Evolutionary conservation across 129 eudicot genomes (phyloP), one percentile per base, ranked within the genome.

Genomic region (Helichrysum umbraculigerum): DNA sequence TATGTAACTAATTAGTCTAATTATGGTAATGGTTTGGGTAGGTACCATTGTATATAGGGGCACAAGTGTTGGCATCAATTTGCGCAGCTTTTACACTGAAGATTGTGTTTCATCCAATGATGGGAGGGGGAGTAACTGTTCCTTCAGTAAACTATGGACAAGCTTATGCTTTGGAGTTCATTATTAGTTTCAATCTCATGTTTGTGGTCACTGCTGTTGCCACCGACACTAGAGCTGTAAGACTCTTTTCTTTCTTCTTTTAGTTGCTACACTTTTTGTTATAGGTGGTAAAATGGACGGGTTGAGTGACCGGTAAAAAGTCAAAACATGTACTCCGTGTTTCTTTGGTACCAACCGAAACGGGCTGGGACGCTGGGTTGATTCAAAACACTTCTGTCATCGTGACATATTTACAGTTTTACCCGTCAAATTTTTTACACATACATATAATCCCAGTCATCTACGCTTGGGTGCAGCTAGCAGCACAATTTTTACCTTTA

Each of bases 201-300:
- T 94, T 94, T 78, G 98, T 94, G 32, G 93, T 94, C 81, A 94
- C 98, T 68, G 97, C 98, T 34, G 97, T 94, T 33, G 96, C 98
- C 76, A 94, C 97, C 78, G 97, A 94, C 86, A 91, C 98, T 16
- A 84, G 93, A 94, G 98, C 98, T 77, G 96, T 94, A 89, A 90
- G 98, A 66, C 28, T 61, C 21, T 64, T 70, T 35, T 57, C 30
- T 60, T 33, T 11, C 32, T 10, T 12, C 79, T 33, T 50, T 4
- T 15, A 25, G 30, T 37, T 42, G 7, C 32, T 79, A 59, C 52
- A 71, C 37, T 9, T 78, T 11, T 56, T 54, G 20, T 10, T 33
- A 32, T 10, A 29, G 22, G 1, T 32, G 2, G 37, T 32, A 29
- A 32, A 33, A 32, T 64, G 69, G n/a, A 8, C 20, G 21, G 21